These are phyloP conservation scores for Leishmania aethiopica DNA, from an alignment of 208 protist genomes.

Conservation along the genomic window DNA sequence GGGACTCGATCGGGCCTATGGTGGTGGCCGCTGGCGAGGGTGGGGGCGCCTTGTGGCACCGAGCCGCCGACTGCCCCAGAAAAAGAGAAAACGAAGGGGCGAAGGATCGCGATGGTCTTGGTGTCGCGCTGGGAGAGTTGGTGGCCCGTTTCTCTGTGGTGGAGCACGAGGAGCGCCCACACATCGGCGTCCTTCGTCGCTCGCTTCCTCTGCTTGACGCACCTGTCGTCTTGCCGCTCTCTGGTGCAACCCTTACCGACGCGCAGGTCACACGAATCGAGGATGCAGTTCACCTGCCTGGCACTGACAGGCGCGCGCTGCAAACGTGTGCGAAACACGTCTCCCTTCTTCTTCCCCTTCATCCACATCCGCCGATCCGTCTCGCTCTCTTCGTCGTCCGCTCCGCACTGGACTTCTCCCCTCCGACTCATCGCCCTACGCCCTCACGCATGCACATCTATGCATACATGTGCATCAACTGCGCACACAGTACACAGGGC, in stretches of 20 bases:
- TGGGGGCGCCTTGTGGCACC: neutral
- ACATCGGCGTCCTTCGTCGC: neutral
- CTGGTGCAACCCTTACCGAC: neutral
- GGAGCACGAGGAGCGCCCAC: neutral
- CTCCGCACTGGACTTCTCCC: neutral
- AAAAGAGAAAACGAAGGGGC: neutral
- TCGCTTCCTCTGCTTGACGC: neutral
- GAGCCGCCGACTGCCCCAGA: neutral
- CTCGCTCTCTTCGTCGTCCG: neutral
- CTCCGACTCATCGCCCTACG: neutral
- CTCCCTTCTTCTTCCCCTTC: neutral
- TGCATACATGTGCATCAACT: neutral
- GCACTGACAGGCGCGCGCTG: neutral
- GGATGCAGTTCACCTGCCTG: neutral
- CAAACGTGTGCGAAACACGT: neutral
- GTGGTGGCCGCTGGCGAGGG: neutral
- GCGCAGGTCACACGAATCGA: neutral
- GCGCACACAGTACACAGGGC: neutral
- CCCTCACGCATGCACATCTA: constrained; percentile 1
- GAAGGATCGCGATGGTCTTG: neutral
- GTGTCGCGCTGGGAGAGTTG: neutral
- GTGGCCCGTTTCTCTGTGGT: neutral
- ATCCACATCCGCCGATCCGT: neutral
- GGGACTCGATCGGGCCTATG: neutral
- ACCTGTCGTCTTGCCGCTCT: neutral